A percentile compares a stretch with the other conserved stretches of the same genome.
phyloP scores from a whole-genome alignment of 2,329 filamentous ascomycete species.

The Cordyceps militaris region DNA sequence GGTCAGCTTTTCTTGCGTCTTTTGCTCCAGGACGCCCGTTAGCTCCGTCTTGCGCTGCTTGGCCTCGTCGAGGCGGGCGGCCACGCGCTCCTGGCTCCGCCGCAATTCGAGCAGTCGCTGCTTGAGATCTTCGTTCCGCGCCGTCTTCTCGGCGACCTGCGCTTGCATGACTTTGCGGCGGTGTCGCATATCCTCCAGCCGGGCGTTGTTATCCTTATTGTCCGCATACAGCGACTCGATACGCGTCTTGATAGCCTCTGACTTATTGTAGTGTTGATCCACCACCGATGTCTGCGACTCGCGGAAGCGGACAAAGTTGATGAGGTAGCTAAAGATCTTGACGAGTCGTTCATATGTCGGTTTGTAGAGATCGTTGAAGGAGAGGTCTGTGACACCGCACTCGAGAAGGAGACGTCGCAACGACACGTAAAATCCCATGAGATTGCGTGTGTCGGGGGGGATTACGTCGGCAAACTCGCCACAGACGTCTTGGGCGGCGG shows the following conservation, averaged over 20 bases:
- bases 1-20: conserved; percentile 60
- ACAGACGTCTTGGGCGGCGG: conserved; percentile 79
- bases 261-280: conserved; percentile 88
- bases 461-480: conserved; percentile 80
- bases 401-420: conserved; percentile 72
- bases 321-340: conserved; percentile 95
- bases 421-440: conserved; percentile 92
- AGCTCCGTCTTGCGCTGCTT: conserved; percentile 74
- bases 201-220: conserved; percentile 79
- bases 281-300: conserved; percentile 86
- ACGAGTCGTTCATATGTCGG: conserved; percentile 85
- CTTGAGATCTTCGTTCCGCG: conserved; percentile 82
- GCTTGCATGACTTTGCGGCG: conserved; percentile 75
- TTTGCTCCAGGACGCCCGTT: conserved; percentile 64
- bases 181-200: conserved; percentile 71
- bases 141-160: conserved; percentile 76
- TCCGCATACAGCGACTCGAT: conserved; percentile 81
- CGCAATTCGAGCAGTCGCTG: conserved; percentile 72
- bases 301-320: conserved; percentile 97
- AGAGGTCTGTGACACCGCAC: conserved; percentile 90
- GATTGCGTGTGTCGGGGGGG: conserved; percentile 78
- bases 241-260: conserved; percentile 74
- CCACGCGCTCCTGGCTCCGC: conserved; percentile 74
- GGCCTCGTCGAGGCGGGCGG: conserved; percentile 72
- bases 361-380: conserved; percentile 83